Percentiles rank a stretch among this genome's conserved stretches.
phyloP scores from a whole-genome alignment of 257 asterid species.

The Buddleja alternifolia region DNA sequence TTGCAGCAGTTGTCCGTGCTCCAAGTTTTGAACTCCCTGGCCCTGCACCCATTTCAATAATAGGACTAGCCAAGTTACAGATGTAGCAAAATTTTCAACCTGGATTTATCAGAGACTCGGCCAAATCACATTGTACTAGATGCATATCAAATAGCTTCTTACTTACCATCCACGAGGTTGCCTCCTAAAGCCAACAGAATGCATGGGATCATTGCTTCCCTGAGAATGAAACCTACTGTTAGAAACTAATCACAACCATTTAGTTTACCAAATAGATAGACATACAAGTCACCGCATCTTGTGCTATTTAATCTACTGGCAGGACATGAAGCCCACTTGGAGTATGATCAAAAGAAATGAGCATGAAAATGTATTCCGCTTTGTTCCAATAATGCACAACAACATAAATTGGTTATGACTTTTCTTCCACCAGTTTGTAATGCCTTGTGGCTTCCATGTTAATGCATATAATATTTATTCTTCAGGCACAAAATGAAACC shows the following conservation, averaged over 20 bases:
- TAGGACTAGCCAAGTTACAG: too few relatives aligned
- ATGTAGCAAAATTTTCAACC: too few relatives aligned
- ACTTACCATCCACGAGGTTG: slow-evolving; percentile 88
- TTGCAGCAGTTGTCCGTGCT: slow-evolving; percentile 80
- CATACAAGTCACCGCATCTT: background rate
- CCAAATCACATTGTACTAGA: too few relatives aligned
- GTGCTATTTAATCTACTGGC: slow-evolving; percentile 7
- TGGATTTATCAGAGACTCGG: too few relatives aligned
- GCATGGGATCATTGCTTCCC: slow-evolving; percentile 99
- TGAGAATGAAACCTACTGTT: slow-evolving; percentile 39
- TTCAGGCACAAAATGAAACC: background rate
- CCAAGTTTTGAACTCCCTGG: slow-evolving; percentile 93
- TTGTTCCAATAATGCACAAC: background rate
- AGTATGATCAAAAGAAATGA: background rate
- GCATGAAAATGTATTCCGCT: background rate
- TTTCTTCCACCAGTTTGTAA: background rate
- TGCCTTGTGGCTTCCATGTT: background rate
- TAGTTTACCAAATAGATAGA: background rate
- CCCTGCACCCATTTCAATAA: slow-evolving; percentile 47
- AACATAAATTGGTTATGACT: background rate
- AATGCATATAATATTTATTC: slow-evolving; percentile 10
- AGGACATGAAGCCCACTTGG: background rate
- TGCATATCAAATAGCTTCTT: background rate
- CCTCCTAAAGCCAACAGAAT: slow-evolving; percentile 98
- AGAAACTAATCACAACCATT: slow-evolving; percentile 16